Evolutionary conservation across 495 filamentous ascomycete species (phyloP).

Genomic region (Podospora anserina): DNA sequence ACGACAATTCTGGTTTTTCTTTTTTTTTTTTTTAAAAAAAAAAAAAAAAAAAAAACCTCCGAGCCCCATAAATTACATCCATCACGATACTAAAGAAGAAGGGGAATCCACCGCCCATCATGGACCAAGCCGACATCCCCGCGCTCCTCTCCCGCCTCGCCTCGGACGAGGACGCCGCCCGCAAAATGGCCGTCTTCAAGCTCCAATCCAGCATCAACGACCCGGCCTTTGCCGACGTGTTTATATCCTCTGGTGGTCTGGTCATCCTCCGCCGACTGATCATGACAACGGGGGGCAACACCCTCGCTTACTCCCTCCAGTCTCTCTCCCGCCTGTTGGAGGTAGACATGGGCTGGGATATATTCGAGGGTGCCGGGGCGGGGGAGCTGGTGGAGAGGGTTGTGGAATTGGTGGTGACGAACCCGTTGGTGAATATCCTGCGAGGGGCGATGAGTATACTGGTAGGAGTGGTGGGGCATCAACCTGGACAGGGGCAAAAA

Average conservation of each 20-base stretch:
- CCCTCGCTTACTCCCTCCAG: slow-evolving; percentile 88
- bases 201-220: slow-evolving; percentile 91
- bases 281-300: slow-evolving; percentile 84
- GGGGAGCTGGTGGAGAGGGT: slow-evolving; percentile 63
- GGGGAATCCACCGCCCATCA: slow-evolving; percentile 18
- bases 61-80: neutral
- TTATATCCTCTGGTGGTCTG: slow-evolving; percentile 85
- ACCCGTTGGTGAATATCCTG: slow-evolving; percentile 95
- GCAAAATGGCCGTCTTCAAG: slow-evolving; percentile 99
- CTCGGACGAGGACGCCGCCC: slow-evolving; percentile 74
- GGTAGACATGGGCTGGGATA: slow-evolving; percentile 97
- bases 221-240: slow-evolving; percentile 93
- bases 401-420: slow-evolving; percentile 90
- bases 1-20: neutral
- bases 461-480: slow-evolving; percentile 74
- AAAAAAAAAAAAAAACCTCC: neutral
- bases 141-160: slow-evolving; percentile 53
- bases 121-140: slow-evolving; percentile 56
- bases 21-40: neutral
- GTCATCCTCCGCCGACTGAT: slow-evolving; percentile 75
- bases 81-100: neutral
- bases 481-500: neutral
- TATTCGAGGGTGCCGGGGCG: slow-evolving; percentile 51
- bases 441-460: slow-evolving; percentile 95
- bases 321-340: slow-evolving; percentile 82